A percentile compares a stretch with the other conserved stretches of the same genome.
phyloP scores from a whole-genome alignment of 2,329 filamentous ascomycete species.

The Botryotinia convoluta region DNA sequence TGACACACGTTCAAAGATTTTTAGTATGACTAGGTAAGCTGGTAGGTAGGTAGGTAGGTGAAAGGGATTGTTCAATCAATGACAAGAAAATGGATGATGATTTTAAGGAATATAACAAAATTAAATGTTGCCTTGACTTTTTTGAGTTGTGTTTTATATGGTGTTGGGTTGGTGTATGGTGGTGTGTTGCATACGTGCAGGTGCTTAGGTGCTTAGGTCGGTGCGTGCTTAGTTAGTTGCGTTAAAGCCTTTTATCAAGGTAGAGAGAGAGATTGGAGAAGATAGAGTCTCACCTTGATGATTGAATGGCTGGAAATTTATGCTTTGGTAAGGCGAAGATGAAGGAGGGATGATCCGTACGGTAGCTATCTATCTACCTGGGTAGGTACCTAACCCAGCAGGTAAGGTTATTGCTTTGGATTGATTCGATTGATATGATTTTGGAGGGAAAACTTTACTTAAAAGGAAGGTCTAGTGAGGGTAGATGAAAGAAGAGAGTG shows the following conservation, averaged over 20 bases:
- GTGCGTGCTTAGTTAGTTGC: not conserved
- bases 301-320: not conserved
- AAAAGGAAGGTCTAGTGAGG: not conserved
- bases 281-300: not conserved
- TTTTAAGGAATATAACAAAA: not conserved
- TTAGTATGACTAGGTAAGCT: not conserved
- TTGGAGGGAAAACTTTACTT: not conserved
- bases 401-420: no score
- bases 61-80: not conserved
- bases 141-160: not conserved
- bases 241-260: not conserved
- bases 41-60: not conserved
- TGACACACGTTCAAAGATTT: conserved; percentile 2
- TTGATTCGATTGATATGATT: not conserved
- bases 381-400: not conserved
- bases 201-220: not conserved
- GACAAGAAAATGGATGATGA: not conserved
- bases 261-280: no score
- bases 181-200: not conserved
- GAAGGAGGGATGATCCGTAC: conserved; percentile 2
- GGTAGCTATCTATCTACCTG: not conserved
- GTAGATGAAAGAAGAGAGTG: not conserved
- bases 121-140: not conserved
- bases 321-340: not conserved
- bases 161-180: not conserved